phyloP scores from a whole-genome alignment of 2,329 filamentous ascomycete genomes.

The Blastomyces silverae region DNA sequence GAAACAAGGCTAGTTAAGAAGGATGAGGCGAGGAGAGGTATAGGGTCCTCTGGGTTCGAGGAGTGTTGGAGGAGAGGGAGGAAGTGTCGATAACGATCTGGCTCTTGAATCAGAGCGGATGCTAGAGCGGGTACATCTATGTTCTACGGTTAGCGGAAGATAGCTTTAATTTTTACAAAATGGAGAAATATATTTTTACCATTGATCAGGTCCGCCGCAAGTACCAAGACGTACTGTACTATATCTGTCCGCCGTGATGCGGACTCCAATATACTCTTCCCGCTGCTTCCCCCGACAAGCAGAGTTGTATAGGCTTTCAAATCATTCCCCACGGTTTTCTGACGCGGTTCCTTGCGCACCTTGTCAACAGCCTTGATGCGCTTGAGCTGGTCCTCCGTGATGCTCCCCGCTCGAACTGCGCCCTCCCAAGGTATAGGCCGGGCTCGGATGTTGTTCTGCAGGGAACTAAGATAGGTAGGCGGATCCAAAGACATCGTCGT shows the following conservation, averaged over 20 bases:
- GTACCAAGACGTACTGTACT: slow-evolving; percentile 86
- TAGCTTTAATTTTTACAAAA: background rate
- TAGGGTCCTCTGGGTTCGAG: slow-evolving; percentile 73
- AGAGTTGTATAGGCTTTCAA: slow-evolving; percentile 71
- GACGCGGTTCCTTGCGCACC: slow-evolving; percentile 83
- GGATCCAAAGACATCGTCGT: slow-evolving; percentile 77
- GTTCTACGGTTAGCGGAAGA: background rate
- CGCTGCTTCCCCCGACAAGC: slow-evolving; percentile 62
- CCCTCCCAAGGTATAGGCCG: slow-evolving; percentile 97
- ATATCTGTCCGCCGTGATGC: slow-evolving; percentile 83
- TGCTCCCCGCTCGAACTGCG: slow-evolving; percentile 83
- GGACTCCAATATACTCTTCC: slow-evolving; percentile 72
- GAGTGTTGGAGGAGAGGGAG: slow-evolving; percentile 78
- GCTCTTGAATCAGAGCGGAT: slow-evolving; percentile 65
- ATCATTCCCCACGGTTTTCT: slow-evolving; percentile 72
- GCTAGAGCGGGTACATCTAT: slow-evolving; percentile 73
- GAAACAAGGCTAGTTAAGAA: slow-evolving; percentile 76
- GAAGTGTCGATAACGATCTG: slow-evolving; percentile 68
- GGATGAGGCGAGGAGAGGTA: slow-evolving; percentile 82
- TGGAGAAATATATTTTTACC: slow-evolving; percentile 48
- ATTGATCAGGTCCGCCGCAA: slow-evolving; percentile 80
- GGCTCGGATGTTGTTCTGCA: slow-evolving; percentile 95
- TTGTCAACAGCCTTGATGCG: slow-evolving; percentile 97
- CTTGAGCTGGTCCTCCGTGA: slow-evolving; percentile 87
- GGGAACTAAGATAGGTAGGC: slow-evolving; percentile 75